Conservation (phyloP, 2,329 filamentous ascomycete genomes). For the Samsoniella hepiali region DNA sequence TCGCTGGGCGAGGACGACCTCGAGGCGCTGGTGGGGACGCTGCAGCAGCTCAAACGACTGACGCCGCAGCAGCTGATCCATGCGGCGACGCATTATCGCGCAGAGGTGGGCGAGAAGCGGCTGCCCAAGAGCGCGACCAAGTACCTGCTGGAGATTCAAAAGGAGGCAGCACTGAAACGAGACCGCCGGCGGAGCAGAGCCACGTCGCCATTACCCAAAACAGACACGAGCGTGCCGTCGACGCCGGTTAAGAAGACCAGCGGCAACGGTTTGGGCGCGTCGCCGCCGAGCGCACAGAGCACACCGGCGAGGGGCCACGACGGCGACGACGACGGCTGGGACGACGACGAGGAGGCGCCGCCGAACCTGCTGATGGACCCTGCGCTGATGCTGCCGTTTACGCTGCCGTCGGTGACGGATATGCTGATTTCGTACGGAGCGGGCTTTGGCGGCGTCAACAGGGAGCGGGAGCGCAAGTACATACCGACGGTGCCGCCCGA, state of each 20-base stretch:
- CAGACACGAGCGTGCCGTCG: constrained; percentile 36
- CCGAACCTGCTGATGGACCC: constrained; percentile 81
- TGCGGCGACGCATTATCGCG: constrained; percentile 85
- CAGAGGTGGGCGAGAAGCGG: constrained; percentile 92
- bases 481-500: constrained; percentile 93
- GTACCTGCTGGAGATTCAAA: constrained; percentile 74
- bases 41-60: constrained; percentile 83
- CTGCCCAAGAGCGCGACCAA: constrained; percentile 85
- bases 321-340: constrained; percentile 38
- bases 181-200: constrained; percentile 50
- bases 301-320: constrained; percentile 36
- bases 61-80: constrained; percentile 88
- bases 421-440: constrained; percentile 96
- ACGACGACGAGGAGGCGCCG: constrained; percentile 64
- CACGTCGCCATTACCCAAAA: constrained; percentile 37
- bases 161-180: constrained; percentile 62
- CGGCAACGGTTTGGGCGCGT: constrained; percentile 41
- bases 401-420: constrained; percentile 91
- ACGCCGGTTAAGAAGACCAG: constrained; percentile 42
- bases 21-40: constrained; percentile 80
- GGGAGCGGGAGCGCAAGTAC: constrained; percentile 89
- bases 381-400: constrained; percentile 88
- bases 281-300: constrained; percentile 40
- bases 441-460: constrained; percentile 88
- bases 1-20: constrained; percentile 81